Base-by-base conservation (phyloP, 805 yeast species). In the Wickerhamomyces alni region DNA sequence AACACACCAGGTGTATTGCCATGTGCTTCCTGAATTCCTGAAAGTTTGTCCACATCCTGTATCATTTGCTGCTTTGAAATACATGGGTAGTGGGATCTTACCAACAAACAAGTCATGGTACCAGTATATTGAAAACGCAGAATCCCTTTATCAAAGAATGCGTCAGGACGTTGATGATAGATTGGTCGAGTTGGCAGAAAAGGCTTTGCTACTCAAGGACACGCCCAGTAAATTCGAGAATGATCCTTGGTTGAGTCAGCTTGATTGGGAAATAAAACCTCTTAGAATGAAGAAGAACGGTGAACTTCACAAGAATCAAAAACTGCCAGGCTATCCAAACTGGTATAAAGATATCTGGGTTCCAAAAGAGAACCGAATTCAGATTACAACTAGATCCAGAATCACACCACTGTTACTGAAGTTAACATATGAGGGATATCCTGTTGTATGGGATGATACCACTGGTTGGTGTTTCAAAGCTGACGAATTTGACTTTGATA, bases 391-490 rank as follows among this genome's bases (percentile, higher is more conserved):
- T 1, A 72, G 87, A 39, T 71, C 95, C 0, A 67, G 98, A 47
- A 65, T 79, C 4, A 75, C 95, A 0, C 91, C 97, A 0, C 53
- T 89, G 4, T 61, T 93, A 26, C 67, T 93, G 41, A 76, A 80
- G 44, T 65, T 93, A 37, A 75, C 80, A 24, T 93, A 96, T 96
- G 95, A 88, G 49, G 82, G 78, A 0, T 71, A 73, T 43, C 96
- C 98, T 0, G 70, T 91, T 2, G 65, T 77, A 8, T 91, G 98
- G 97, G 69, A 82, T 0, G 80, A 82, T 35, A 54, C 71, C 3
- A 63, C 72, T 42, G 99, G 99, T 0, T 93, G 98, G 97, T 84
- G 95, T 51, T 88, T 93, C 54, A 65, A 77, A 37, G 87, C 79
- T 2, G 75, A 59, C 0, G 34, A 38, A 2, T 40, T 47, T 1